Base-by-base conservation (phyloP, 495 filamentous ascomycete species). In the Daldinia loculata region DNA sequence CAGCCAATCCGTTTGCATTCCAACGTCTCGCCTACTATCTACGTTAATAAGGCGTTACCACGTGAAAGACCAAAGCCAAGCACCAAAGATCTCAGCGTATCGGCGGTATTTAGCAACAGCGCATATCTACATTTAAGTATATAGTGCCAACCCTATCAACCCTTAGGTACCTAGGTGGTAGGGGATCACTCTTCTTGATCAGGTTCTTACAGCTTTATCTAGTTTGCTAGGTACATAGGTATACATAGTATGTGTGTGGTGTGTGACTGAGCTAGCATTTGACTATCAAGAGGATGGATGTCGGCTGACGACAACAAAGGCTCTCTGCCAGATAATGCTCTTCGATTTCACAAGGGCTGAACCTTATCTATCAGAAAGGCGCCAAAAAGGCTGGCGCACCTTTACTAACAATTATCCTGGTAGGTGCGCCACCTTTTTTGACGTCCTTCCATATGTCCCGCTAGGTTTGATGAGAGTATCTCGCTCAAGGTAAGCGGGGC, bases 261-360 rank as follows among this genome's bases (percentile, higher is more conserved):
- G n/a, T 63, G 36, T 36, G 51, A 52, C 55, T 59, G 26, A 41
- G 45, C 45, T 26, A 68, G 24, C 27, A 32, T 27, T 66, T 29
- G 29, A 56, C 36, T 61, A 50, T 56, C 15, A 56, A 67, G 19
- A n/a, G 45, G 48, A 56, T 61, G 45, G 48, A 56, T 61, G 50
- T 38, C 38, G 32, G 56, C 65, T 61, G 57, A 61, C 30, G 24
- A 30, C 52, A 51, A 14, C 56, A 41, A 63, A 56, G 24, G 7
- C 15, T 66, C 39, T 27, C 19, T 53, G 26, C 60, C 29, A 38
- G 61, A 27, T 52, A 27, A 30, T 15, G 17, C 26, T 14, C 9
- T 48, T 48, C 8, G 19, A 22, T 48, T 48, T 22, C 19, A 4
- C 50, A 53, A 53, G 14, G 27, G 19, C 14, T 30, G 5, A 53